A percentile compares a stretch with the other conserved stretches of the same genome.
phyloP scores from a whole-genome alignment of 441 rosid genomes.

The Daphne laureola region DNA sequence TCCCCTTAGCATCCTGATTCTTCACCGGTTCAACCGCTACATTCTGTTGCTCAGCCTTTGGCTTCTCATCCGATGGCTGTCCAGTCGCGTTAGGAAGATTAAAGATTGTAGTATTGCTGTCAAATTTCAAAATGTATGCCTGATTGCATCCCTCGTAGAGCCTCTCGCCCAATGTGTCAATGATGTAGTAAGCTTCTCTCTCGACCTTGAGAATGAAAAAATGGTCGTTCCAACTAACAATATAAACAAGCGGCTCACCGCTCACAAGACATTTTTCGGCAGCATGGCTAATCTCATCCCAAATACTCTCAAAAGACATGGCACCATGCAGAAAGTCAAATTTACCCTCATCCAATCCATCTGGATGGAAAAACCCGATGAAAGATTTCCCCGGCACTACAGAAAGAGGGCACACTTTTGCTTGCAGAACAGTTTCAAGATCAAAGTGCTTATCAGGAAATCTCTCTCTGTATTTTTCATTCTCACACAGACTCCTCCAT shows the following conservation, averaged over 20 bases:
- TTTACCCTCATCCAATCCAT: constrained; percentile 51
- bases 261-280: constrained; percentile 30
- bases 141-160: constrained; percentile 82
- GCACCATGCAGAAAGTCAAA: constrained; percentile 68
- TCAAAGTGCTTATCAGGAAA: constrained; percentile 92
- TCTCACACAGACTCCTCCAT: constrained; percentile 81
- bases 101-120: constrained; percentile 36
- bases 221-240: constrained; percentile 92
- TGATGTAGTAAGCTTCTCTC: constrained; percentile 71
- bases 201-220: constrained; percentile 75
- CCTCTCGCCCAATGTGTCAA: constrained; percentile 87
- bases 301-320: constrained; percentile 84
- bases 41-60: constrained; percentile 19
- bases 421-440: constrained; percentile 79
- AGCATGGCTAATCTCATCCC: constrained; percentile 65
- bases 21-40: constrained; percentile 7
- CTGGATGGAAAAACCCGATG: constrained; percentile 82
- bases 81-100: constrained; percentile 25
- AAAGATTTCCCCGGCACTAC: constrained; percentile 62
- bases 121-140: constrained; percentile 82
- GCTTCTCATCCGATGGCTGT: constrained; percentile 29
- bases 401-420: constrained; percentile 57
- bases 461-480: constrained; percentile 47
- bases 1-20: constrained; percentile 1
- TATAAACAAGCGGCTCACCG: constrained; percentile 46